phyloP scores from a whole-genome alignment of 306 rosid species.

The Pterocarpus macrocarpus region DNA sequence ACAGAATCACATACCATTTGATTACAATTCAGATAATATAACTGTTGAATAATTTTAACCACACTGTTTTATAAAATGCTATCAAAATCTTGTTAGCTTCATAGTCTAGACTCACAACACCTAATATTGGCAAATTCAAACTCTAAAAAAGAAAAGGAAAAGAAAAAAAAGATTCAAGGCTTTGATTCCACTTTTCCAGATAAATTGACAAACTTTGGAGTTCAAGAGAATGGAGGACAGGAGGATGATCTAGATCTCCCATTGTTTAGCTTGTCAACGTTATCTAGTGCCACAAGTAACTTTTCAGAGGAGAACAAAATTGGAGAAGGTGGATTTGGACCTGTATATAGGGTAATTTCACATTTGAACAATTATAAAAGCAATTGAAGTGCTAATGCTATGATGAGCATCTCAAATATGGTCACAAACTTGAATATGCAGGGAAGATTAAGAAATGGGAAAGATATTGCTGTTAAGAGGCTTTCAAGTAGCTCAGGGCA shows the following conservation, averaged over 20 bases:
- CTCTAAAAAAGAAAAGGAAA: too few species aligned
- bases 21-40: too few species aligned
- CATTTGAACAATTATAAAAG: background rate
- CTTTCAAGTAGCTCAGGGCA: background rate
- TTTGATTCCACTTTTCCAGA: too few species aligned
- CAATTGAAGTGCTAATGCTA: background rate
- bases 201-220: too few species aligned
- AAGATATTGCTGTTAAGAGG: constrained; percentile 34
- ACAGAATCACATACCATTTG: too few species aligned
- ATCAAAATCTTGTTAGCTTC: too few species aligned
- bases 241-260: background rate
- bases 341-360: background rate
- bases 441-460: constrained; percentile 8
- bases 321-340: constrained; percentile 37
- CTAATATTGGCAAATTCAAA: too few species aligned
- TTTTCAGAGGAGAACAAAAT: constrained; percentile 1
- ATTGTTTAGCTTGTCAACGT: too few species aligned
- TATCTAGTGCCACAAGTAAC: background rate
- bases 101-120: too few species aligned
- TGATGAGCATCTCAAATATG: background rate
- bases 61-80: too few species aligned
- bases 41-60: too few species aligned
- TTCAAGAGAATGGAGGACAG: background rate
- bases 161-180: too few species aligned
- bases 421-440: background rate